These are phyloP conservation scores for Casuarina cunninghamiana DNA, from an alignment of 306 rosid species.

Conservation along the genomic window DNA sequence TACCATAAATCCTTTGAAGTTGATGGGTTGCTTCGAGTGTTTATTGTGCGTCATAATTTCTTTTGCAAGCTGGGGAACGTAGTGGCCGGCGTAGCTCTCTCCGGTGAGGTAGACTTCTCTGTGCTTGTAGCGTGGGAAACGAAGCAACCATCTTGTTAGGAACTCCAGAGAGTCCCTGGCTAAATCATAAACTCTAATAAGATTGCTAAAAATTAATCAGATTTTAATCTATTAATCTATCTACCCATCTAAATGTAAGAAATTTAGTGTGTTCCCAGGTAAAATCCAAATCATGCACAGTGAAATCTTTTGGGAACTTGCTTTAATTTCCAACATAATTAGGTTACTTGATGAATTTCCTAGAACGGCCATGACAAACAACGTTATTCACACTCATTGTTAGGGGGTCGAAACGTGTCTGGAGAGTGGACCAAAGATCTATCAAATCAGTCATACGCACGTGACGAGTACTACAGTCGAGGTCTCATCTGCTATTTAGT, in stretches of 20 bases:
- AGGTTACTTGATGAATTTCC: background rate
- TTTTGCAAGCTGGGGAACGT: conserved; percentile 88
- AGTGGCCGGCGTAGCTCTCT: conserved; percentile 98
- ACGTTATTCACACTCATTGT: no score
- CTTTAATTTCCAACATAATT: no score
- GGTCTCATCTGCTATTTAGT: background rate
- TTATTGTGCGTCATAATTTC: conserved; percentile 60
- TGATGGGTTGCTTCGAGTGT: conserved; percentile 56
- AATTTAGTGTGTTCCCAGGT: background rate
- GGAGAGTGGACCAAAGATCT: background rate
- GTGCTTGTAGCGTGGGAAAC: conserved; percentile 76
- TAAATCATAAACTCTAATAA: conserved; percentile 28
- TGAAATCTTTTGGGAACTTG: no score
- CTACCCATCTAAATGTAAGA: background rate
- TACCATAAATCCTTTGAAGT: conserved; percentile 86
- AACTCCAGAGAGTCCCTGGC: conserved; percentile 83
- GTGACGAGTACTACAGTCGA: conserved; percentile 23
- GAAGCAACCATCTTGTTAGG: conserved; percentile 72
- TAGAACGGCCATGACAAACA: background rate
- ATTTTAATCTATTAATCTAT: background rate
- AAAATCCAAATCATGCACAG: background rate
- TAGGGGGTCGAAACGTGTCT: background rate
- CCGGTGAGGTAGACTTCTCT: conserved; percentile 77
- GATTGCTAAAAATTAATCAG: background rate
- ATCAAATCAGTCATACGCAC: conserved; percentile 1